phyloP scores from a whole-genome alignment of 192 early-diverging fungal species.

The Coemansia reversa region DNA sequence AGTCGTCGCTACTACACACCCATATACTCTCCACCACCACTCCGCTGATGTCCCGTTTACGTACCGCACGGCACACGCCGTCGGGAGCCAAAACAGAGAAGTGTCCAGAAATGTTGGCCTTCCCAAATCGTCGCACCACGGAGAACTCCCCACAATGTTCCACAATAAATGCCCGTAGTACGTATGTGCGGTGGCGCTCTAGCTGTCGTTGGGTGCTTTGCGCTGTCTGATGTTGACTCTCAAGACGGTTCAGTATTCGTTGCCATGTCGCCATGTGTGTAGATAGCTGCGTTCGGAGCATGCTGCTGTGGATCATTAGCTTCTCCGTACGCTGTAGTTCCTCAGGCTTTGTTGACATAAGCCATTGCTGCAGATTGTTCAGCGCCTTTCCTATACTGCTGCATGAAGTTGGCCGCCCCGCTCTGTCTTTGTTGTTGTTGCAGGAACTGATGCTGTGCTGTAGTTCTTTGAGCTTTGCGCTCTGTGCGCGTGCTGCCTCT shows the following conservation, averaged over 20 bases:
- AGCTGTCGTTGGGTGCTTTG: neutral
- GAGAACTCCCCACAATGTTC: constrained; percentile 3
- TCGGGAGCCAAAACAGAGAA: constrained; percentile 22
- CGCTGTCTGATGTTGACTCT: neutral
- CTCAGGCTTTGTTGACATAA: neutral
- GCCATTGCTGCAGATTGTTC: constrained; percentile 6
- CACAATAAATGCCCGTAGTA: constrained; percentile 36
- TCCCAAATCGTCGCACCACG: constrained; percentile 41
- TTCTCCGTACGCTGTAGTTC: too few relatives aligned
- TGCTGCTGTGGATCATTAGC: neutral
- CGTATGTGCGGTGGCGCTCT: constrained; percentile 20
- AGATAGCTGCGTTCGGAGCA: neutral
- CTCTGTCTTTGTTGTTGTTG: neutral
- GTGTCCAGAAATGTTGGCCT: constrained; percentile 18
- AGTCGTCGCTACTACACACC: constrained; percentile 44
- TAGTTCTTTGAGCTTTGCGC: too few relatives aligned
- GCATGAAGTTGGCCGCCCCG: neutral
- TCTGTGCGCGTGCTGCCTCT: too few relatives aligned
- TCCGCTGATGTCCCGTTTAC: constrained; percentile 26
- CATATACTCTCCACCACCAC: constrained; percentile 44
- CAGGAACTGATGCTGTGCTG: too few relatives aligned
- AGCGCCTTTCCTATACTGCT: neutral
- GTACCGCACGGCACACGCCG: constrained; percentile 28
- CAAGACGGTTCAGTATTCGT: constrained; percentile 5
- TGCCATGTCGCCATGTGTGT: constrained; percentile 7